Evolutionary conservation across 306 rosid genomes (phyloP).

Genomic region (Mimosa bimucronata): DNA sequence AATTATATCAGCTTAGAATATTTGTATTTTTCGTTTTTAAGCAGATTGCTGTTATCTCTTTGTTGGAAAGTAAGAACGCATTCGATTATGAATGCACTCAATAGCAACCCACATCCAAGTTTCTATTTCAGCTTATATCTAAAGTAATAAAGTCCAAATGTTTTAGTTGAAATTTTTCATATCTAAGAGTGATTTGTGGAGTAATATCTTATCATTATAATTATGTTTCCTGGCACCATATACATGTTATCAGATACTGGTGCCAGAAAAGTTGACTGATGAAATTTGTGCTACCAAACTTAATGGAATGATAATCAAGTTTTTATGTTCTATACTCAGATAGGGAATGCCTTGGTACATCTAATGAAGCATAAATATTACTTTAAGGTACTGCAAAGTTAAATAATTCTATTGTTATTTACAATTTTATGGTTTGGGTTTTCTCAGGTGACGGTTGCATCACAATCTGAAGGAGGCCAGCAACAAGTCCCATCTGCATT

Average conservation of each 20-base stretch:
- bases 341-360: slow-evolving; percentile 13
- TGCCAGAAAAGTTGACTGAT: slow-evolving; percentile 23
- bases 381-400: slow-evolving; percentile 1
- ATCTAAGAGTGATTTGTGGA: too few species aligned
- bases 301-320: neutral
- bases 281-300: neutral
- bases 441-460: slow-evolving; percentile 56
- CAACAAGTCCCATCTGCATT: slow-evolving; percentile 55
- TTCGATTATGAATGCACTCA: neutral
- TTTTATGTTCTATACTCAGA: neutral
- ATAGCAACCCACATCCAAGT: neutral
- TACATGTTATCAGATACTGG: neutral
- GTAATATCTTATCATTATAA: neutral
- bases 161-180: neutral
- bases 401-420: slow-evolving; percentile 15
- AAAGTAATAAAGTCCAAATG: neutral
- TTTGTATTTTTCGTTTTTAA: slow-evolving; percentile 6
- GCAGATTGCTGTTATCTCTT: neutral
- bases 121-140: neutral
- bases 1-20: slow-evolving; percentile 17
- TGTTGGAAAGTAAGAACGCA: neutral
- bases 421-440: slow-evolving; percentile 29
- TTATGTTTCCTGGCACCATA: slow-evolving; percentile 9
- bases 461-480: slow-evolving; percentile 62
- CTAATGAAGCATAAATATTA: slow-evolving; percentile 7